phyloP scores from a whole-genome alignment of 2,329 filamentous ascomycete species.

The Colletotrichum sp. region DNA sequence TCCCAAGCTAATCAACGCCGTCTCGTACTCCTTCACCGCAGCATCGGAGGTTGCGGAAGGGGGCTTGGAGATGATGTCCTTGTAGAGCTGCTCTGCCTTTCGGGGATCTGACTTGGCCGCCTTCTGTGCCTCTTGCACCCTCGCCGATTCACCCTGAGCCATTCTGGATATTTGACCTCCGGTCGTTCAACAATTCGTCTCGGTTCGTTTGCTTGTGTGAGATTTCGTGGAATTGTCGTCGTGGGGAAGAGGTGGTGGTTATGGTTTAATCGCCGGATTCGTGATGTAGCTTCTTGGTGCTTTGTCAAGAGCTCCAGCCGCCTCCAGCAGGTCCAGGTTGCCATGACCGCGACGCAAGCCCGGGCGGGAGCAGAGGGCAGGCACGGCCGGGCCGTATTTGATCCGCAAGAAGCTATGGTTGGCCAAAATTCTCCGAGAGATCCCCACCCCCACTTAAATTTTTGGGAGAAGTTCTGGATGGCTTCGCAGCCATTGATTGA shows the following conservation, averaged over 20 bases:
- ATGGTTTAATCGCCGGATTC: constrained; percentile 14
- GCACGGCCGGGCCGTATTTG: constrained; percentile 3
- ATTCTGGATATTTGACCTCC: constrained; percentile 36
- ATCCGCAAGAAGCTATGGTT: constrained; percentile 5
- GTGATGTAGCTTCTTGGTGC: constrained; percentile 15
- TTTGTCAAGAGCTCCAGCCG: constrained; percentile 20
- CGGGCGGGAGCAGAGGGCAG: neutral
- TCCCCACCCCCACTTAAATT: constrained; percentile 23
- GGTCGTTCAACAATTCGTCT: neutral
- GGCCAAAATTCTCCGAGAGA: constrained; percentile 16
- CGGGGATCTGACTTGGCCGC: constrained; percentile 79
- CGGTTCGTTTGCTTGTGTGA: neutral
- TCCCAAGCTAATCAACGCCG: constrained; percentile 84
- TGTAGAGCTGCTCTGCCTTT: constrained; percentile 88
- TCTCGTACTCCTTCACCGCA: constrained; percentile 90
- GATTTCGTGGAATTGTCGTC: constrained; percentile 3
- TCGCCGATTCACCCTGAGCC: constrained; percentile 63
- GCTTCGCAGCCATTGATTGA: neutral
- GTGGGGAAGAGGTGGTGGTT: neutral
- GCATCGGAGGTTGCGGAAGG: constrained; percentile 84
- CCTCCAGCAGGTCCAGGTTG: constrained; percentile 19
- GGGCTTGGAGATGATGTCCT: constrained; percentile 85
- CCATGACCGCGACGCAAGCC: constrained; percentile 19
- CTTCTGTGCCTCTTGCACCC: constrained; percentile 89
- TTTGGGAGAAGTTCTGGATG: constrained; percentile 21